Evolutionary conservation across 2,329 filamentous ascomycete genomes (phyloP), one percentile per base, ranked within the genome.

Genomic region (Sphaerostilbella broomeana): DNA sequence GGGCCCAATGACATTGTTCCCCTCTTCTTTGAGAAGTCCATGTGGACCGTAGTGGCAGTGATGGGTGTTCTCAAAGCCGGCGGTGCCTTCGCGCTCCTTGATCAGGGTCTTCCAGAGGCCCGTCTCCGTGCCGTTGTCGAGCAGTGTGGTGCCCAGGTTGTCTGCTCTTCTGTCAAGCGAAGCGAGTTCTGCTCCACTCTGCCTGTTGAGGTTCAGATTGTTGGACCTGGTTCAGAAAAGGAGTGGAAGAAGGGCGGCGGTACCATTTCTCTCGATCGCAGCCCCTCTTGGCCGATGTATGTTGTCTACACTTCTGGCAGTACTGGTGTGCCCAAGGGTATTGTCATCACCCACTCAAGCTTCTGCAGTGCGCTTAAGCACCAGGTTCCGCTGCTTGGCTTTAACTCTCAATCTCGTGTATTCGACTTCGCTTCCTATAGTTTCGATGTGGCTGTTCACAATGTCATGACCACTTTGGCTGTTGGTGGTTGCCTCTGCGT

Each of bases 381-480:
- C 11, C 35, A 37, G 10, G 22, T 22, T 13, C 22, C 18, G 6
- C 22, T 29, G 13, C 22, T 26, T 9, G 15, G 16, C n/a, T 28
- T 37, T 26, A 20, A 13, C 13, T 4, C 21, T 55, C 8, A 59
- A 27, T 63, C 62, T 4, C 57, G 60, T 4, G 25, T 27, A 13
- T 28, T 27, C 15, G 22, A 37, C n/a, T 37, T 37, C 19, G 22
- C 26, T 15, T 21, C 17, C 2, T 49, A 38, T 17, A 46, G 33
- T 7, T 50, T 49, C 17, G 51, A 53, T 18, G 37, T 36, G 10
- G 26, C 46, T 28, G 20, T 48, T 19, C 25, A 22, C 9, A 42
- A 49, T 21, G 15, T 47, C 16, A 27, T 43, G 4, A 30, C 26
- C 7, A 29, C 35, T 3, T 18, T 38, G 10, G 13, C 19, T 3